Conservation (phyloP, 768 basidiomycete species). For the Gloeostereum incarnatum region DNA sequence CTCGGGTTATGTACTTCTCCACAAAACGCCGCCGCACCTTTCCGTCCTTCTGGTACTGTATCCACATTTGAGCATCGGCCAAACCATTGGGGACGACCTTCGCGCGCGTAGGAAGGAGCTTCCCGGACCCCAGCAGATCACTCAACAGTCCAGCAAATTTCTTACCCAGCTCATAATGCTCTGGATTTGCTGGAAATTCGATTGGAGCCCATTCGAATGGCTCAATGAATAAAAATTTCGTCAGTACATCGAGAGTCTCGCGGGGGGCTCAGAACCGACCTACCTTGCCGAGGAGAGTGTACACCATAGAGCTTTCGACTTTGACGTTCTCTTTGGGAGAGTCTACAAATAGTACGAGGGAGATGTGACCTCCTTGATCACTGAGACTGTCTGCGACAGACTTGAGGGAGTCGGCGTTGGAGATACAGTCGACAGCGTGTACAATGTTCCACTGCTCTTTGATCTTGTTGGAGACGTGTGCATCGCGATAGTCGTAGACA, state of each 20-base stretch:
- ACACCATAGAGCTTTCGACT: conserved; percentile 8
- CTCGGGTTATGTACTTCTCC: too few relatives aligned
- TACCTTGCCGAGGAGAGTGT: conserved; percentile 12
- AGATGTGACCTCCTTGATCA: conserved; percentile 3
- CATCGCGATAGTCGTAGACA: conserved; percentile 24
- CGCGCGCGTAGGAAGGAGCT: conserved; percentile 8
- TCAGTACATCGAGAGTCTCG: too few relatives aligned
- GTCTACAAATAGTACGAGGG: conserved; percentile 6
- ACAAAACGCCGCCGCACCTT: too few relatives aligned
- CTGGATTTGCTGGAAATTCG: conserved; percentile 5
- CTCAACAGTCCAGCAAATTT: conserved; percentile 6
- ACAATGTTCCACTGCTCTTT: conserved; percentile 13
- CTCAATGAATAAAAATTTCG: too few relatives aligned
- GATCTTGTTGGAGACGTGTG: conserved; percentile 14
- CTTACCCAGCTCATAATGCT: conserved; percentile 11
- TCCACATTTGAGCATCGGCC: conserved; percentile 9
- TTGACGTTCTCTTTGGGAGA: conserved; percentile 3
- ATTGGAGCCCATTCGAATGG: conserved; percentile 5
- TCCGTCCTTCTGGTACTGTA: conserved; percentile 12
- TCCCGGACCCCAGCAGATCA: conserved; percentile 6
- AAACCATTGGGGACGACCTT: conserved; percentile 11
- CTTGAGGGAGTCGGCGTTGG: conserved; percentile 8
- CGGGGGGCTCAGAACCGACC: too few relatives aligned
- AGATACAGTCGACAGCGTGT: conserved; percentile 14
- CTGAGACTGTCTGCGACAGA: conserved; percentile 7